Percentiles rank a stretch among this genome's conserved stretches.
phyloP scores from a whole-genome alignment of 441 rosid genomes.

The Biscutella laevigata region DNA sequence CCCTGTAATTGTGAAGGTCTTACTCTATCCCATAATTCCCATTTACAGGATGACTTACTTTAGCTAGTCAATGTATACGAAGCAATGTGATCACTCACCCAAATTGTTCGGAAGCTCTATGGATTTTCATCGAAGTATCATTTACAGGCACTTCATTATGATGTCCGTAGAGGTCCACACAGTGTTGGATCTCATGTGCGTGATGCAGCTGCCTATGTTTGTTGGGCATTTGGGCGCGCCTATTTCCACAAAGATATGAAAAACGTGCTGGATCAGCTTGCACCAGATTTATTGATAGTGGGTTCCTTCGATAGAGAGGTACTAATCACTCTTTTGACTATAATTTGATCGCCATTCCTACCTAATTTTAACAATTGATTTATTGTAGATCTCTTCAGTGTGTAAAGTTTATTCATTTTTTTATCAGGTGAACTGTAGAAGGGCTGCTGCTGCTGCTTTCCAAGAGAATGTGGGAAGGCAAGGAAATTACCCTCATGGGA shows the following conservation, averaged over 20 bases:
- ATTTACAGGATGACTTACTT: conserved; percentile 8
- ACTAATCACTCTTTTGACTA: conserved; percentile 11
- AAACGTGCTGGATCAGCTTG: conserved; percentile 70
- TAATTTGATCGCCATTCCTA: conserved; percentile 6
- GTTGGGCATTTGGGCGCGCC: conserved; percentile 99
- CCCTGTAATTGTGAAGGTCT: conserved; percentile 82
- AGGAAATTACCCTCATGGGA: conserved; percentile 93
- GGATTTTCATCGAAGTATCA: conserved; percentile 12
- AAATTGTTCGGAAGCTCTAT: background rate
- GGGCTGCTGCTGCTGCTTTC: conserved; percentile 98
- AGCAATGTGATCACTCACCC: background rate
- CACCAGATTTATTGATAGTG: conserved; percentile 83
- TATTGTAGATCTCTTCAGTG: background rate
- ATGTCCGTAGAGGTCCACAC: conserved; percentile 94
- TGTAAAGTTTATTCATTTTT: conserved; percentile 17
- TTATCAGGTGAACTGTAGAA: conserved; percentile 89
- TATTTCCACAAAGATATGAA: conserved; percentile 78
- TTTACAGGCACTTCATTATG: conserved; percentile 87
- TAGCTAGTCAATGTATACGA: background rate
- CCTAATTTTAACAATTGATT: background rate
- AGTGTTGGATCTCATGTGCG: conserved; percentile 99
- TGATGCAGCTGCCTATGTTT: conserved; percentile 98
- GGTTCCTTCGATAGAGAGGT: conserved; percentile 97
- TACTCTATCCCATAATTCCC: conserved; percentile 11
- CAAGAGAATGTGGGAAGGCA: conserved; percentile 99